Evolutionary conservation across 2,329 filamentous ascomycete species (phyloP).

Genomic region (Colletotrichum horii): DNA sequence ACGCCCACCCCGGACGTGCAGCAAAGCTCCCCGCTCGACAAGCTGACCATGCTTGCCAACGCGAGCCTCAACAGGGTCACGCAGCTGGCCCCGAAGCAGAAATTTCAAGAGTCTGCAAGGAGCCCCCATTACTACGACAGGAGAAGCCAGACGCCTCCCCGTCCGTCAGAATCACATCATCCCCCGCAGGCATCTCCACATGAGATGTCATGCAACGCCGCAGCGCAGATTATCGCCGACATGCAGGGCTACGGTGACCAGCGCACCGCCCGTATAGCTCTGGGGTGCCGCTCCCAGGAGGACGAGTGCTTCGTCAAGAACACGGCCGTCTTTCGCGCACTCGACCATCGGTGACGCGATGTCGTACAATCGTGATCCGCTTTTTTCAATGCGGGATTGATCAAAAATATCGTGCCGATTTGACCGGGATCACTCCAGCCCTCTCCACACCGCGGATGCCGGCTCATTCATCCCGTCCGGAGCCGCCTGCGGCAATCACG

Average conservation of each 20-base stretch:
- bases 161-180: slow-evolving; percentile 23
- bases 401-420: not conserved
- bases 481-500: not conserved
- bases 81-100: not conserved
- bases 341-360: slow-evolving; percentile 29
- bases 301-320: slow-evolving; percentile 38
- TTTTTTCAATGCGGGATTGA: not conserved
- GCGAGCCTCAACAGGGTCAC: slow-evolving; percentile 29
- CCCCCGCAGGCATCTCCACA: slow-evolving; percentile 29
- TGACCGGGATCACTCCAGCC: not conserved
- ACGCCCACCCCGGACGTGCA: slow-evolving; percentile 17
- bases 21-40: slow-evolving; percentile 30
- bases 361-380: not conserved
- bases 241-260: slow-evolving; percentile 39
- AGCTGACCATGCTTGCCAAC: slow-evolving; percentile 42
- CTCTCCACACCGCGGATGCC: not conserved
- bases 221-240: slow-evolving; percentile 42
- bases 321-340: slow-evolving; percentile 36
- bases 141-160: slow-evolving; percentile 5
- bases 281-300: slow-evolving; percentile 32
- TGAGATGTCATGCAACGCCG: slow-evolving; percentile 39
- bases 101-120: slow-evolving; percentile 24
- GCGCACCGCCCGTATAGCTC: slow-evolving; percentile 26
- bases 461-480: not conserved
- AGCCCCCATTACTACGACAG: slow-evolving; percentile 12